Base-by-base conservation (phyloP, 2,329 filamentous ascomycete species). In the Stagonosporopsis cucurbitacearum region DNA sequence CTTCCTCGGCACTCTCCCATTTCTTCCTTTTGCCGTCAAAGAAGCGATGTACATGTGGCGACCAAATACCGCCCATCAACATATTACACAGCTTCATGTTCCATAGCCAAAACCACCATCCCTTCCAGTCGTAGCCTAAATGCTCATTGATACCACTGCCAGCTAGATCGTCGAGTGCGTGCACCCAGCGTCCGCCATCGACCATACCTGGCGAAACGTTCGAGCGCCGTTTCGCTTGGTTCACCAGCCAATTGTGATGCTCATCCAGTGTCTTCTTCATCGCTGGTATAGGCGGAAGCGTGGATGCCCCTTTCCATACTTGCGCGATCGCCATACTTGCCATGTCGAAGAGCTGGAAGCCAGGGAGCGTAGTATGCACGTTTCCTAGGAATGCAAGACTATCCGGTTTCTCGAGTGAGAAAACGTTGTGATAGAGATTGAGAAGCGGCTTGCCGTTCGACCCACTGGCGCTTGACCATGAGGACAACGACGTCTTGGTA, bases 261-360 rank as follows among this genome's bases (percentile, higher is more conserved):
- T 50, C 26, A 7, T 51, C 33, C 1, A 67, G 59, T 2, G 52
- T 57, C 2, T 19, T 15, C 2, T 49, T 23, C 56, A 82, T 82
- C 1, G 70, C 70, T 0, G 45, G 26, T 2, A 48, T 41, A 0
- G 74, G 54, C 0, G 80, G 81, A 0, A 83, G 71, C 0, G 44
- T 20, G 0, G 73, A 74, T 2, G 67, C 70, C 1, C 76, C 78
- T 4, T 73, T 71, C 75, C 77, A 83, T 15, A 80, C 65, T 50
- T 81, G 79, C 0, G 77, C 75, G 6, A 82, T 62, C 2, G 76
- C 77, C 79, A 80, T 81, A 35, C 75, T 68, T 4, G 73, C 74
- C 33, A 83, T 66, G 54, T 82, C 80, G 42, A 63, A 68, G 8
- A 62, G 56, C 11, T 60, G 57, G 32, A 68, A 67, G 3, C 58